Conservation (phyloP, 2,329 filamentous ascomycete species). For the Paecilomyces sp. region DNA sequence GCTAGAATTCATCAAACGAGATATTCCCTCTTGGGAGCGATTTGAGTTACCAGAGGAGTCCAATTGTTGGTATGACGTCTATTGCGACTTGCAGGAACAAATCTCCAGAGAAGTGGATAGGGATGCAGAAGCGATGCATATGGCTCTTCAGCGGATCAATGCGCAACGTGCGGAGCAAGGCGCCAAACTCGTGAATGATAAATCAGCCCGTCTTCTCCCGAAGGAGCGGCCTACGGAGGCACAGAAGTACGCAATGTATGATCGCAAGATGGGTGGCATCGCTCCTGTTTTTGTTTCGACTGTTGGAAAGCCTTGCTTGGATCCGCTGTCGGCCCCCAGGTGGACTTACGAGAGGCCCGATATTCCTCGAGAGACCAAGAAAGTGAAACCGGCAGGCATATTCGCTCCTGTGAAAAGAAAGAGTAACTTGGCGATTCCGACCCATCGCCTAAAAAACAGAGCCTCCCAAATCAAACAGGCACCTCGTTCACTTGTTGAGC, state of each 20-base stretch:
- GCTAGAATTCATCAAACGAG: slow-evolving; percentile 68
- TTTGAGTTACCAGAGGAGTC: slow-evolving; percentile 60
- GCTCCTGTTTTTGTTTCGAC: slow-evolving; percentile 12
- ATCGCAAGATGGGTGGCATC: slow-evolving; percentile 25
- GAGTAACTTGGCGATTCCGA: slow-evolving; percentile 29
- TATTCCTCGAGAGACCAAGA: slow-evolving; percentile 20
- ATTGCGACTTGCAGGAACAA: slow-evolving; percentile 59
- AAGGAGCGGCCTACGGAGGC: slow-evolving; percentile 19
- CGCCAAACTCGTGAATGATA: slow-evolving; percentile 47
- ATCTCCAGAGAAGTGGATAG: slow-evolving; percentile 50
- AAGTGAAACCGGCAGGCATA: slow-evolving; percentile 22
- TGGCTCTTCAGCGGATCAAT: slow-evolving; percentile 51
- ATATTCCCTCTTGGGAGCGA: slow-evolving; percentile 65
- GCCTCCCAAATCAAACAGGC: slow-evolving; percentile 32
- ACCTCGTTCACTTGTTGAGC: slow-evolving; percentile 35
- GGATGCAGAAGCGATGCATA: slow-evolving; percentile 53
- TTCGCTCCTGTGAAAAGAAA: slow-evolving; percentile 25
- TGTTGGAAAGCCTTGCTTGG: slow-evolving; percentile 2
- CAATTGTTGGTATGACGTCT: slow-evolving; percentile 70
- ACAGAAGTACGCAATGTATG: slow-evolving; percentile 24
- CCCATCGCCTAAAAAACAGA: slow-evolving; percentile 32
- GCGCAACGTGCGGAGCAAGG: slow-evolving; percentile 52
- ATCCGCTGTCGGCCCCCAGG: slow-evolving; percentile 3
- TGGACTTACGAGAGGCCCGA: slow-evolving; percentile 19
- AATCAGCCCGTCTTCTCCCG: slow-evolving; percentile 20